These are phyloP conservation scores for Fusarium sp. DNA, from an alignment of 2,329 filamentous ascomycete species.

Conservation along the genomic window DNA sequence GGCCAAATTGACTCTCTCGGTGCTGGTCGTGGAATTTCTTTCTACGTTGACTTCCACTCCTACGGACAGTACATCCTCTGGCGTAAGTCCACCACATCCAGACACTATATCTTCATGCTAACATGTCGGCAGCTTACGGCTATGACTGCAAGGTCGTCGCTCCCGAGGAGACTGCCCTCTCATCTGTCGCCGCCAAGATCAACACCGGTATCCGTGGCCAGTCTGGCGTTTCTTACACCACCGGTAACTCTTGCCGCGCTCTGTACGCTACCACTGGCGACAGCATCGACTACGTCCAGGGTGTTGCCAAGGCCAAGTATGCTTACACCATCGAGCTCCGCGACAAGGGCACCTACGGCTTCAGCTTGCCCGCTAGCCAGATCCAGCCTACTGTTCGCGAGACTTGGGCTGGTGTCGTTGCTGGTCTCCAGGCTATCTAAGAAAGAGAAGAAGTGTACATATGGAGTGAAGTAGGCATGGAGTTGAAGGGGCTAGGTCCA, in stretches of 20 bases:
- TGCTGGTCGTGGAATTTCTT: slow-evolving; percentile 59
- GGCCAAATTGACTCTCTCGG: slow-evolving; percentile 46
- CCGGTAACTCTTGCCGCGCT: slow-evolving; percentile 67
- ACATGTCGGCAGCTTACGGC: slow-evolving; percentile 58
- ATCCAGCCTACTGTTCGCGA: slow-evolving; percentile 47
- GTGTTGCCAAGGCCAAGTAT: slow-evolving; percentile 57
- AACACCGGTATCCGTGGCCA: slow-evolving; percentile 16
- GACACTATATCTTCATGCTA: slow-evolving; percentile 54
- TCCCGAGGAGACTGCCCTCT: slow-evolving; percentile 27
- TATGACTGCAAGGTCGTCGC: slow-evolving; percentile 31
- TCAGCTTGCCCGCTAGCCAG: slow-evolving; percentile 57
- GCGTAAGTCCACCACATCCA: slow-evolving; percentile 66
- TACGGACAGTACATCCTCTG: slow-evolving; percentile 70
- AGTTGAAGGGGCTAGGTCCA: background rate
- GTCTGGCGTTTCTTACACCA: slow-evolving; percentile 37
- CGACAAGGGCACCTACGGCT: slow-evolving; percentile 53
- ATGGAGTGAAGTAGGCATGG: fast-evolving
- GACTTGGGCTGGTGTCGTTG: slow-evolving; percentile 33
- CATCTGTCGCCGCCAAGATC: slow-evolving; percentile 21
- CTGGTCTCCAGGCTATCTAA: slow-evolving; percentile 18
- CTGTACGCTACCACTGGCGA: slow-evolving; percentile 67
- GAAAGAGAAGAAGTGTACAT: fast-evolving
- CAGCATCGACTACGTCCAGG: slow-evolving; percentile 59
- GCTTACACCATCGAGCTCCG: slow-evolving; percentile 57
- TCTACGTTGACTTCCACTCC: slow-evolving; percentile 74